These are phyloP conservation scores for Coprinopsis strossmayeri DNA, from an alignment of 768 basidiomycete genomes.

Conservation along the genomic window DNA sequence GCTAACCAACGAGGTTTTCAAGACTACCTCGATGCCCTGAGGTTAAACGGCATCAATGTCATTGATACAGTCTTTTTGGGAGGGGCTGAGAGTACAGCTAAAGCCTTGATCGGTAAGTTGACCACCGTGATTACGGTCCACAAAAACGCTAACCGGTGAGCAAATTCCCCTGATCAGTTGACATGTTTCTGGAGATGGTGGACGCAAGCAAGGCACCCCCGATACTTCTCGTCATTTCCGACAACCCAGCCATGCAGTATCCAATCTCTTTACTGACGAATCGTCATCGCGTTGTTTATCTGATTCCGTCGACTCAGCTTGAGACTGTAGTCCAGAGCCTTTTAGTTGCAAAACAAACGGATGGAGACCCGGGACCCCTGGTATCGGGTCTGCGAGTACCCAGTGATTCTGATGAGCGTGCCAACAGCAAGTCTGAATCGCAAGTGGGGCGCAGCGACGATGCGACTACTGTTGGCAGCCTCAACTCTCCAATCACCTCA, in stretches of 20 bases:
- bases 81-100: conserved; percentile 2
- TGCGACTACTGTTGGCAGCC: no score
- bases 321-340: background rate
- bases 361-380: no score
- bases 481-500: no score
- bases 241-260: conserved; percentile 2
- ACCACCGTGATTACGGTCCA: background rate
- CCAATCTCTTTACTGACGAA: background rate
- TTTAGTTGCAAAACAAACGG: no score
- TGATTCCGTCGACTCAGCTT: background rate
- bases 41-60: background rate
- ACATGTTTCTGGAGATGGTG: conserved; percentile 3
- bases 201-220: conserved; percentile 1
- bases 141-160: background rate
- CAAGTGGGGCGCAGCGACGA: no score
- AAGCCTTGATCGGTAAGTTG: conserved; percentile 6
- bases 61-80: conserved; percentile 2
- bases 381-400: no score
- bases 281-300: background rate
- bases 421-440: no score
- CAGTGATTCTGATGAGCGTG: no score
- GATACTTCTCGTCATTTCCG: conserved; percentile 4
- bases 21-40: conserved; percentile 1
- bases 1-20: background rate
- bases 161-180: background rate